These are phyloP conservation scores for Leishmania arabica DNA, from an alignment of 208 protist genomes.

Conservation along the genomic window DNA sequence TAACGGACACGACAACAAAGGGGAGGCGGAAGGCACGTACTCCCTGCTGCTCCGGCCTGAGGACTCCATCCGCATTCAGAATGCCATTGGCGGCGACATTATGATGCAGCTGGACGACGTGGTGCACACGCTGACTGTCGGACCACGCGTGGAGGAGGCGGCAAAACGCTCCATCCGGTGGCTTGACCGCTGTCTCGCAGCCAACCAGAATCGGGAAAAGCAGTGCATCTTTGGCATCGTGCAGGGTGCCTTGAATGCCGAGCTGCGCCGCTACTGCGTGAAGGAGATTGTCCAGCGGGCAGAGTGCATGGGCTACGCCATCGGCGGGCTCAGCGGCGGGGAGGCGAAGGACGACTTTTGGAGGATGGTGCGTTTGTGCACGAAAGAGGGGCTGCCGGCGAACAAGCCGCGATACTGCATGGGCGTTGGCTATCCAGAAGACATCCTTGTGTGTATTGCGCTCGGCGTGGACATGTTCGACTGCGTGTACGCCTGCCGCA, in stretches of 20 bases:
- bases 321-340: conserved; percentile 98
- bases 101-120: conserved; percentile 99
- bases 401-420: conserved; percentile 98
- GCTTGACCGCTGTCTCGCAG: conserved; percentile 97
- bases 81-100: conserved; percentile 98
- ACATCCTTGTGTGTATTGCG: conserved; percentile 98
- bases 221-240: conserved; percentile 99
- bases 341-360: conserved; percentile 99
- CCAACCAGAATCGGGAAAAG: conserved; percentile 90
- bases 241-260: conserved; percentile 95
- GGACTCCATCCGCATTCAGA: conserved; percentile 98
- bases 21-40: conserved; percentile 36
- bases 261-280: conserved; percentile 92
- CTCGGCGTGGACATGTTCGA: conserved; percentile 99
- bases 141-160: conserved; percentile 96
- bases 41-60: conserved; percentile 97
- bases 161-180: conserved; percentile 96
- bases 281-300: conserved; percentile 93
- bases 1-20: neutral
- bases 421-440: conserved; percentile 98
- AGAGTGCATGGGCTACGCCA: conserved; percentile 97
- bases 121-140: conserved; percentile 87
- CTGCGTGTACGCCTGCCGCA: conserved; percentile 99
- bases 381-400: conserved; percentile 77
- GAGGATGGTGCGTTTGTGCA: conserved; percentile 93